A percentile compares a stretch with the other conserved stretches of the same genome.
phyloP scores from a whole-genome alignment of 75 land plant genomes.

The Sequoia sempervirens region DNA sequence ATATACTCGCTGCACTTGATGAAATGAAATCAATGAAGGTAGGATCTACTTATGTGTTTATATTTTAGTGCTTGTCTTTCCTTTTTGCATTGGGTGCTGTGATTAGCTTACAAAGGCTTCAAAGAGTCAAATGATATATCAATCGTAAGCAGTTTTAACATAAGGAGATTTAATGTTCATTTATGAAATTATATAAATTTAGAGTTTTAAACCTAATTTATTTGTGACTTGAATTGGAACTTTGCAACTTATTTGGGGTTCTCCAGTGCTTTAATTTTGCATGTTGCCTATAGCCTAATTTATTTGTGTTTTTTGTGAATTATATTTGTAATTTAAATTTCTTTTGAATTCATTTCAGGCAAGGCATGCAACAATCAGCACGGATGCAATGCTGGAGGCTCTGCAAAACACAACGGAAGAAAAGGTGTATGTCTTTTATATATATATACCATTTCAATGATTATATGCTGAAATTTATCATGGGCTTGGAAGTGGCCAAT shows the following conservation, averaged over 20 bases:
- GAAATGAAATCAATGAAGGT: constrained; percentile 97
- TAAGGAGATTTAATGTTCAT: neutral
- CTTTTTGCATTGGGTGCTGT: neutral
- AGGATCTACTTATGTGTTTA: neutral
- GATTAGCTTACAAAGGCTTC: neutral
- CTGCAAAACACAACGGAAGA: constrained; percentile 56
- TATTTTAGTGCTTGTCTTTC: neutral
- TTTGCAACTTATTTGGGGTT: neutral
- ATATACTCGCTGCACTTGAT: constrained; percentile 90
- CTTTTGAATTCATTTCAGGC: constrained; percentile 41
- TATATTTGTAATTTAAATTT: constrained; percentile 1
- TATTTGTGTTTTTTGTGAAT: neutral
- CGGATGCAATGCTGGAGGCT: constrained; percentile 73
- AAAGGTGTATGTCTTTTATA: constrained; percentile 33
- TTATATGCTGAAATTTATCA: neutral
- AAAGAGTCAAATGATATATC: neutral
- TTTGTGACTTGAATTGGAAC: neutral
- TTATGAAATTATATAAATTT: neutral
- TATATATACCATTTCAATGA: neutral
- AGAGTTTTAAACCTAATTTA: neutral
- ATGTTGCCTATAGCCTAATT: neutral
- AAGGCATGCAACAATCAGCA: constrained; percentile 83
- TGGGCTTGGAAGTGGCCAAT: neutral
- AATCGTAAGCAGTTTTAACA: neutral
- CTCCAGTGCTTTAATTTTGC: neutral